Conservation (phyloP, 331 rosid species). For the Phaseolus coccineus region DNA sequence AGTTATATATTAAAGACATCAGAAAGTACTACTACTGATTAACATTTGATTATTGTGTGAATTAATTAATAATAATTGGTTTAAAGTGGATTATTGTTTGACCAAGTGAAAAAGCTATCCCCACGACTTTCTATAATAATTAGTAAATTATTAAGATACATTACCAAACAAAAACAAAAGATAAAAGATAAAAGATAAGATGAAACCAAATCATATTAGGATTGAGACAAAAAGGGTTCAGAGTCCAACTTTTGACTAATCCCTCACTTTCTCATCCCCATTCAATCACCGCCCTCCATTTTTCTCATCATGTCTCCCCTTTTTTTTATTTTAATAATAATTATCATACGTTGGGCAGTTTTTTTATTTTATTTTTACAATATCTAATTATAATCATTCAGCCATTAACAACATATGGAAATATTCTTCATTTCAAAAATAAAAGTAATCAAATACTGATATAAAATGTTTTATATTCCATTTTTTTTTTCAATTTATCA, state of each 20-base stretch:
- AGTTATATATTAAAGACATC: no score
- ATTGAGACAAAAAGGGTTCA: conserved; percentile 35
- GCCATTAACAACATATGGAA: no score
- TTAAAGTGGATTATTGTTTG: conserved; percentile 41
- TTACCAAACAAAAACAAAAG: conserved; percentile 16
- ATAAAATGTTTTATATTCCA: no score
- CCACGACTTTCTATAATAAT: conserved; percentile 48
- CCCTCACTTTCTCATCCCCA: neutral
- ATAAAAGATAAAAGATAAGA: conserved; percentile 18
- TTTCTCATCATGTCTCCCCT: neutral
- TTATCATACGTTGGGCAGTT: no score
- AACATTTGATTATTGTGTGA: neutral
- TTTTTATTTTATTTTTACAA: no score
- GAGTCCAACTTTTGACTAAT: conserved; percentile 35
- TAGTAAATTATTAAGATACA: conserved; percentile 29
- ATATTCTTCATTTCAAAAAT: no score
- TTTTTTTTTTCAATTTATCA: no score
- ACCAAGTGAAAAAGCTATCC: conserved; percentile 35
- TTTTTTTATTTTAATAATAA: no score
- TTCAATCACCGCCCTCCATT: conserved; percentile 20
- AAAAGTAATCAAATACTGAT: no score
- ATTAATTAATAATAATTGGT: conserved; percentile 9
- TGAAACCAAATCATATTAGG: neutral
- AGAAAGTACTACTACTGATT: no score
- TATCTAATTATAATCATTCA: no score